Percentiles rank a stretch among this genome's conserved stretches.
These are phyloP conservation scores for Fusarium graminum DNA, from an alignment of 2,329 filamentous ascomycete genomes.

Conservation along the genomic window DNA sequence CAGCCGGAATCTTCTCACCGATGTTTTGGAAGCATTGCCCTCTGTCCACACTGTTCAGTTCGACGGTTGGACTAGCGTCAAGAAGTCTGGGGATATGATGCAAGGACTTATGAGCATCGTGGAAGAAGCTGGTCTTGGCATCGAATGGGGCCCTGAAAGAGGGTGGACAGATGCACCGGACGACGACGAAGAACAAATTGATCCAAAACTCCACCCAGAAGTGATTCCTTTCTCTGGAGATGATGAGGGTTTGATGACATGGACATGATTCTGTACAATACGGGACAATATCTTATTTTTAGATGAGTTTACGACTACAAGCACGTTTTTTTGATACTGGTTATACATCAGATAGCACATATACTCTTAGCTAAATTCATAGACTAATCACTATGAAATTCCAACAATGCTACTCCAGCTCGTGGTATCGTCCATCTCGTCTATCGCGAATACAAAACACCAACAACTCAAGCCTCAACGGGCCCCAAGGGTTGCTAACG, in stretches of 20 bases:
- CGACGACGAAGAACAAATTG: conserved; percentile 24
- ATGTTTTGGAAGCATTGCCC: conserved; percentile 69
- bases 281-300: conserved; percentile 6
- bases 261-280: conserved; percentile 23
- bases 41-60: conserved; percentile 72
- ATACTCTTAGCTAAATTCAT: conserved; percentile 29
- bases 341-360: conserved; percentile 26
- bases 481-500: conserved; percentile 78
- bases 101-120: conserved; percentile 68
- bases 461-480: conserved; percentile 38
- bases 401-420: conserved; percentile 18
- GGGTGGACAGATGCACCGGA: conserved; percentile 71
- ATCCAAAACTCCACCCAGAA: conserved; percentile 17
- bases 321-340: conserved; percentile 22
- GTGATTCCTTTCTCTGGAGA: conserved; percentile 32
- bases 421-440: conserved; percentile 40
- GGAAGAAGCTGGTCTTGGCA: conserved; percentile 60
- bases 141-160: conserved; percentile 77
- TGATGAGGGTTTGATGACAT: conserved; percentile 23
- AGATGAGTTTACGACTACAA: conserved; percentile 42
- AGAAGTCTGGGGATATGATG: conserved; percentile 75
- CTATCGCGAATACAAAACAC: conserved; percentile 8
- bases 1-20: conserved; percentile 67
- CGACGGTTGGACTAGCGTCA: conserved; percentile 76
- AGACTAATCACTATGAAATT: conserved; percentile 19